A percentile compares a stretch with the other conserved stretches of the same genome.
Conservation (phyloP, 768 basidiomycete species). For the Macrolepiota albuminosa region DNA sequence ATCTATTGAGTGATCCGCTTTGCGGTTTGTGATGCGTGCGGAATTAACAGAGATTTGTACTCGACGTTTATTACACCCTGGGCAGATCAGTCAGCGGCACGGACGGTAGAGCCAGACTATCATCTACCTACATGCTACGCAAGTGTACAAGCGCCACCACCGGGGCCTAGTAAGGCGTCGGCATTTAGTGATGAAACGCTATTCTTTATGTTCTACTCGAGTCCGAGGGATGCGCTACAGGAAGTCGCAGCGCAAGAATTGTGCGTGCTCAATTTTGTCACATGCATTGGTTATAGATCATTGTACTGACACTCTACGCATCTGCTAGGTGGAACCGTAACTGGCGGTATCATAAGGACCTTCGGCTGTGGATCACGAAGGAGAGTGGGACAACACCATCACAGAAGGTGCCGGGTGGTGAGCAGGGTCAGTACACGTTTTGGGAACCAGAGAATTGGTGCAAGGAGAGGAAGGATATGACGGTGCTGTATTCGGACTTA, state of each 20-base stretch:
- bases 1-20: background rate
- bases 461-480: slow-evolving; percentile 75
- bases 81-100: slow-evolving; percentile 85
- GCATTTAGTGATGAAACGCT: slow-evolving; percentile 94
- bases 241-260: slow-evolving; percentile 94
- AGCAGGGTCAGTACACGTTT: slow-evolving; percentile 86
- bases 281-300: background rate
- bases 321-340: slow-evolving; percentile 77
- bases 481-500: slow-evolving; percentile 67
- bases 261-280: slow-evolving; percentile 44
- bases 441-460: slow-evolving; percentile 83
- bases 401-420: slow-evolving; percentile 73
- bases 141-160: slow-evolving; percentile 84
- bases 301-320: slow-evolving; percentile 6
- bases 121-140: slow-evolving; percentile 85
- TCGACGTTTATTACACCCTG: slow-evolving; percentile 95
- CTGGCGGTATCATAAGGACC: slow-evolving; percentile 95
- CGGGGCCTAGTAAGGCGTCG: slow-evolving; percentile 73
- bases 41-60: slow-evolving; percentile 63
- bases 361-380: slow-evolving; percentile 82
- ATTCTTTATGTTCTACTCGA: slow-evolving; percentile 98
- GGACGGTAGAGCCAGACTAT: slow-evolving; percentile 87
- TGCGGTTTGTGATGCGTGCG: slow-evolving; percentile 11
- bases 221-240: slow-evolving; percentile 87
- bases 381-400: slow-evolving; percentile 76